Evolutionary conservation across 2,329 filamentous ascomycete genomes (phyloP), one percentile per base, ranked within the genome.

Genomic region (Pyricularia pennisetigena): DNA sequence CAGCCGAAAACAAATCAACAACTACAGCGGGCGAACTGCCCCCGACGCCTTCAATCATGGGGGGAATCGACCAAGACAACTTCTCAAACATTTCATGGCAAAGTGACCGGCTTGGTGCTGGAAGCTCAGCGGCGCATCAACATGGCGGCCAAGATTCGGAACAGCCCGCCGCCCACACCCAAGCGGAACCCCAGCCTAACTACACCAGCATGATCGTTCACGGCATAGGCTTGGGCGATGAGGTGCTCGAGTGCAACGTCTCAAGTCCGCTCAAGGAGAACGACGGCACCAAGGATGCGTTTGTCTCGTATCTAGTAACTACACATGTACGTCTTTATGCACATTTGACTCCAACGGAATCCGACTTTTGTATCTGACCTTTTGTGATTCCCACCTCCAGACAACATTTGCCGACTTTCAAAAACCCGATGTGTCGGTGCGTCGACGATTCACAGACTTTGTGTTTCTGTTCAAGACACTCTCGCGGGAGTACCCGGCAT

Each of bases 391-490:
- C 32, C 6, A 28, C 28, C 8, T 30, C 12, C 68, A 97, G 93
- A 97, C 94, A 71, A 93, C 96, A 74, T 98, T 98, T 79, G 90
- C 93, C 73, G 91, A 93, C 71, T 99, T 98, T 79, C 90, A 95
- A 78, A 92, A 90, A 76, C 83, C 91, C 49, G 88, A 89, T 24
- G 93, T 93, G 70, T 84, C 85, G 29, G 90, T 97, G 70, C 91
- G 95, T 70, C 88, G 95, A 73, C 92, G 95, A 75, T 99, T 97
- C 80, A 98, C 94, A 73, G 95, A 99, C 81, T 99, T 99, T 77
- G 90, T 96, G 73, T 99, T 97, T 78, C 88, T 99, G 71, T 97
- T 92, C 82, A 97, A 97, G 80, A 90, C 92, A 35, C 88, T 99
- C 67, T 88, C 85, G 71, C 89, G 89, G 76, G 94, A 97, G 77